Evolutionary conservation across 805 yeast species (phyloP), one percentile per base, ranked within the genome.

Genomic region (Spathaspora girioi): DNA sequence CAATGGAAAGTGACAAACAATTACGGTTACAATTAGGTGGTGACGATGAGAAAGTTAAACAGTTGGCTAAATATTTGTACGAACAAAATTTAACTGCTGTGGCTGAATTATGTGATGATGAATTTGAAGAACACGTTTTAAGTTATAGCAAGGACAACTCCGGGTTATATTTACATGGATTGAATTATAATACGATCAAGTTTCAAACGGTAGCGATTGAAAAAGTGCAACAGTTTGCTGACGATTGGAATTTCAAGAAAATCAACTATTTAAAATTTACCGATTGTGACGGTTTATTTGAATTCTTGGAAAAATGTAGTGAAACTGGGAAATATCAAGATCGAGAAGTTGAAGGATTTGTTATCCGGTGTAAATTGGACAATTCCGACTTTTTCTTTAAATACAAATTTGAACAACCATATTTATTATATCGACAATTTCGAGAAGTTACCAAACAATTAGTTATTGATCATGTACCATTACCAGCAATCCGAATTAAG

Each of bases 341-440:
- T 1, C 71, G 76, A 38, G 97, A 90, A 56, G 79, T 89, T 7
- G 99, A 94, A 69, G 99, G 99, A 0, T 94, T 93, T 71, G 99
- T 94, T 1, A 76, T 94, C 3, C 77, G 99, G 50, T 82, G 92
- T 59, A 75, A 77, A 7, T n/a, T 23, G 5, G 43, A 46, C 9
- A 41, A 49, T 3, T 52, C 56, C 0, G 88, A 84, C 55, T 90
- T 79, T 60, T 89, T 93, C 67, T 94, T 91, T 81, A 94, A 94
- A 69, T 94, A 75, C 72, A 94, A 94, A 67, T 94, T 94, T 66
- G 96, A 91, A 58, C 96, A 94, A 68, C 99, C 99, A 0, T 94
- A 94, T 64, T 70, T 91, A 44, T 78, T 94, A 78, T 94, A 91
- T 66, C 78, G 99, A 52, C 89, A 87, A 59, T 83, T 96, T 81